Base-by-base conservation (phyloP, 176 grass and related monocot genomes). In the Canna indica region DNA sequence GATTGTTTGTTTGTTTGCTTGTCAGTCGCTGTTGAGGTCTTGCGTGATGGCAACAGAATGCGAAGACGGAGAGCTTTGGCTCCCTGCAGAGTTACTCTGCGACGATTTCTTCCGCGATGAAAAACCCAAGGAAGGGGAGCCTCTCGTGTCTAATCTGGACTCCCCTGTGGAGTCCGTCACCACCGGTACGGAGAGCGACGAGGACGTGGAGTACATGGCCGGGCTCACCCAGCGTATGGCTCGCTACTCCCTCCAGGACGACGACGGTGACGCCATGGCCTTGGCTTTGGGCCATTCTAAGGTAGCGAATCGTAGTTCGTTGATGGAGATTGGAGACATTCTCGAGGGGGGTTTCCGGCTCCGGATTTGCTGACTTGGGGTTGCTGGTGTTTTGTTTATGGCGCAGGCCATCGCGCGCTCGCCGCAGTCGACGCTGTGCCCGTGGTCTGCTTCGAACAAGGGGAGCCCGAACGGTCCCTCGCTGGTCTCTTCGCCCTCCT, bases 371-470 rank as follows among this genome's bases (percentile, higher is more conserved):
- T 0, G 36, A 31, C 15, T 31, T 15, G 0, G 3, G 0, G 32
- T 58, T 26, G 30, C 77, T 7, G 75, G 7, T 8, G 15, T 50
- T n/a, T 1, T 0, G n/a, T 5, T 2, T 14, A n/a, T n/a, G n/a
- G n/a, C 6, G 62, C 27, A 83, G 89, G 67, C 58, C 38, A 70
- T 71, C 67, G 73, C 68, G 14, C 77, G 93, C 2, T 99, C 90
- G 22, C 95, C 90, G 0, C 87, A 99, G 33, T 93, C 95, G 5
- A 93, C 95, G 35, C 59, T 99, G 0, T 93, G 67, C 11, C 72
- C 72, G 1, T 73, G 81, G n/a, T 83, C 82, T 0, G 66, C 76
- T 29, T 91, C 89, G 0, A 83, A 77, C 13, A 87, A 86, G 26
- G 87, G 85, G 52, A 99, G 80, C 67, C 89, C 95, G 0, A 78